These are phyloP conservation scores for Chloroidium sp. DNA, from an alignment of 163 green algal species.

Conservation along the genomic window DNA sequence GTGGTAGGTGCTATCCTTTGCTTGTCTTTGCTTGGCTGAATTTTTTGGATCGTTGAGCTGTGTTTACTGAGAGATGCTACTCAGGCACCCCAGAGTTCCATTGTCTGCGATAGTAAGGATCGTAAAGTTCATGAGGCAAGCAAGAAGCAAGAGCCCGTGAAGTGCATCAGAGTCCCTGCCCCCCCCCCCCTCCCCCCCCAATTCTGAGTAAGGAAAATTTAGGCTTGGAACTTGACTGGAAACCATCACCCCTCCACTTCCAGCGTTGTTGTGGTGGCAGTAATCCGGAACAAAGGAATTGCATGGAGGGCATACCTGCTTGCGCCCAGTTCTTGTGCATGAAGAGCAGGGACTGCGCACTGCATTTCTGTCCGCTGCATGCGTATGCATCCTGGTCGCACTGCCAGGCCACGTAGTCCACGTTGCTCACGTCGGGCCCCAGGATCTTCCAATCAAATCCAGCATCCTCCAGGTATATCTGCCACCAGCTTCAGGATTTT, in stretches of 20 bases:
- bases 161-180: too few species aligned
- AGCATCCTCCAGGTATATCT: conserved; percentile 91
- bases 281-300: not conserved
- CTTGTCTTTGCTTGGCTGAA: too few species aligned
- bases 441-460: conserved; percentile 99
- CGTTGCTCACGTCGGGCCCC: conserved; percentile 78
- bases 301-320: conserved; percentile 16
- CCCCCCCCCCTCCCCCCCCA: too few species aligned
- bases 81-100: too few species aligned
- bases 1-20: too few species aligned
- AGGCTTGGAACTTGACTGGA: not conserved
- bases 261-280: not conserved
- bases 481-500: not conserved
- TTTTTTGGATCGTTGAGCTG: too few species aligned
- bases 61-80: too few species aligned
- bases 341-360: conserved; percentile 93
- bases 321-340: conserved; percentile 76
- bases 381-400: conserved; percentile 97
- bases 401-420: conserved; percentile 83
- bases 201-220: too few species aligned
- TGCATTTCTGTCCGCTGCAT: conserved; percentile 95
- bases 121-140: too few species aligned
- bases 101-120: too few species aligned
- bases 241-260: conserved; percentile 22
- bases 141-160: too few species aligned